phyloP scores from a whole-genome alignment of 2,329 filamentous ascomycete genomes.

The Fusarium compactum region DNA sequence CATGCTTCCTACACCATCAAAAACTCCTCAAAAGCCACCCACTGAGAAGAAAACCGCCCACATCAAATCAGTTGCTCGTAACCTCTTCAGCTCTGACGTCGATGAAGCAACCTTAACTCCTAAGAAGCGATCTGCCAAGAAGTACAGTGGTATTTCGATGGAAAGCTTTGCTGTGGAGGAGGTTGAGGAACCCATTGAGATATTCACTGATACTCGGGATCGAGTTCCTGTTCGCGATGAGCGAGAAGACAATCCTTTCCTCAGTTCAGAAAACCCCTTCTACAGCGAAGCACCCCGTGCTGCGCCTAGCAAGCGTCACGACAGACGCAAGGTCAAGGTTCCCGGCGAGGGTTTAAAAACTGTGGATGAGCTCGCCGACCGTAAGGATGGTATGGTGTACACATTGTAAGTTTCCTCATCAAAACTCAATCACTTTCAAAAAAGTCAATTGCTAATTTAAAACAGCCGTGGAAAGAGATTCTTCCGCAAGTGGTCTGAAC shows the following conservation, averaged over 20 bases:
- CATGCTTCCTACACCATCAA: conserved; percentile 82
- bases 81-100: conserved; percentile 70
- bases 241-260: conserved; percentile 80
- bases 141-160: conserved; percentile 66
- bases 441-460: conserved; percentile 32
- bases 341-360: conserved; percentile 69
- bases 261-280: conserved; percentile 78
- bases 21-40: conserved; percentile 77
- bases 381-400: conserved; percentile 79
- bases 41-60: conserved; percentile 63
- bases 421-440: not conserved
- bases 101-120: conserved; percentile 71
- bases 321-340: conserved; percentile 67
- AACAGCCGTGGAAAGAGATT: conserved; percentile 81
- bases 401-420: conserved; percentile 74
- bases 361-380: conserved; percentile 72
- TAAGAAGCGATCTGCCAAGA: conserved; percentile 68
- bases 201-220: conserved; percentile 85
- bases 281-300: conserved; percentile 60
- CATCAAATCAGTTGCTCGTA: conserved; percentile 68
- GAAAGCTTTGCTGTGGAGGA: conserved; percentile 70
- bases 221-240: conserved; percentile 75
- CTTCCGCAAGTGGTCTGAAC: conserved; percentile 74
- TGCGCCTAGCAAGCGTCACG: conserved; percentile 61
- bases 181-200: conserved; percentile 71